Evolutionary conservation across 2,329 filamentous ascomycete species (phyloP).

Genomic region (Emergomyces orientalis): DNA sequence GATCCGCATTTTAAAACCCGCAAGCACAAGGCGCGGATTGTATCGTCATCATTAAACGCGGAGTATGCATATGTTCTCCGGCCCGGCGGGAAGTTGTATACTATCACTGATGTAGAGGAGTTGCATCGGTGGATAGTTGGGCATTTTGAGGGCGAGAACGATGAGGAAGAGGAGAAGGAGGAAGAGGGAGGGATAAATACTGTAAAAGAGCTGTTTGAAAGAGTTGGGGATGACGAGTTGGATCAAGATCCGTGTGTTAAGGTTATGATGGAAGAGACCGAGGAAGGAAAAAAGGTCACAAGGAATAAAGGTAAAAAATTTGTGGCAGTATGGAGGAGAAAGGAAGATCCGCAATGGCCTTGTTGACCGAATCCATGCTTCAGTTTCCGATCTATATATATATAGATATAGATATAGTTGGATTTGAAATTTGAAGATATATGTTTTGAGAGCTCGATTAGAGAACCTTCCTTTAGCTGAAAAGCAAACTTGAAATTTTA

Average conservation of each 20-base stretch:
- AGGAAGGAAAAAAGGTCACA: constrained; percentile 94
- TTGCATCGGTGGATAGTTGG: constrained; percentile 87
- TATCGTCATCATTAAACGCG: constrained; percentile 75
- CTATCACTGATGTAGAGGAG: constrained; percentile 94
- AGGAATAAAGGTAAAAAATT: constrained; percentile 86
- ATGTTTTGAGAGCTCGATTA: not conserved
- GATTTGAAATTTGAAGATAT: not conserved
- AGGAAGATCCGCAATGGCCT: constrained; percentile 68
- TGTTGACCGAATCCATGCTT: not conserved
- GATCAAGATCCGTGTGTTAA: constrained; percentile 50
- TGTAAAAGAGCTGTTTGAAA: constrained; percentile 56
- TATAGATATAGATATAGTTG: too few species aligned
- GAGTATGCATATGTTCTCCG: constrained; percentile 85
- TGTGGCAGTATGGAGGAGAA: constrained; percentile 75
- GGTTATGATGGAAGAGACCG: constrained; percentile 66
- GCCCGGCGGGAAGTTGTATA: constrained; percentile 83
- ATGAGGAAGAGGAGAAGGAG: constrained; percentile 59
- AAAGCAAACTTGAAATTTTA: not conserved
- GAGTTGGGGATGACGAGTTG: constrained; percentile 51
- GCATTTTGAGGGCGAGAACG: constrained; percentile 65
- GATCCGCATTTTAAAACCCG: constrained; percentile 96
- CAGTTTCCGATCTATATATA: not conserved
- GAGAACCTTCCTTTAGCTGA: not conserved
- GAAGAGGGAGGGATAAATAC: constrained; percentile 57
- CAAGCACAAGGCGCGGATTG: constrained; percentile 95